Evolutionary conservation across 495 filamentous ascomycete species (phyloP).

Genomic region (Aspergillus sparsus): DNA sequence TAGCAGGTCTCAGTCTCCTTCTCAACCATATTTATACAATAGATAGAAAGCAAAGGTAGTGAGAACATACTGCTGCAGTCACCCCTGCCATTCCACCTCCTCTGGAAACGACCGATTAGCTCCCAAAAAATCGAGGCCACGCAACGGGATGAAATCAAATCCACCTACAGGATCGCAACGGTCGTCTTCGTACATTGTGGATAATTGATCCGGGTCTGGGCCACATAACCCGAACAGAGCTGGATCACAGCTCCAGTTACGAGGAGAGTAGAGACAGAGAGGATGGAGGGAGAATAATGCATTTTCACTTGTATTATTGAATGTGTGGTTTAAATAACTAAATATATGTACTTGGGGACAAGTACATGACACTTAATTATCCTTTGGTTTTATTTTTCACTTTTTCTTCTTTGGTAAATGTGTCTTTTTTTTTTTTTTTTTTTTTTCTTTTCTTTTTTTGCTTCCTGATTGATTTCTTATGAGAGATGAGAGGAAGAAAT

Average conservation of each 20-base stretch:
- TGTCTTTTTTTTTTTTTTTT: too few relatives aligned
- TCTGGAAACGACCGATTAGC: slow-evolving; percentile 17
- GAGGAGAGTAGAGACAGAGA: neutral
- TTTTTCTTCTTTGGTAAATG: too few relatives aligned
- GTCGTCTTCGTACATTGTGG: slow-evolving; percentile 40
- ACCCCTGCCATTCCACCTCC: slow-evolving; percentile 62
- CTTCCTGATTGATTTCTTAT: too few relatives aligned
- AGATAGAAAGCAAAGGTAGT: neutral
- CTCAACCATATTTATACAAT: neutral
- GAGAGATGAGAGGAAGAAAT: too few relatives aligned
- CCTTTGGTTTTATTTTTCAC: too few relatives aligned
- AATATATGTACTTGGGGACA: neutral
- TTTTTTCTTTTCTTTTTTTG: too few relatives aligned
- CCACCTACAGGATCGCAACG: slow-evolving; percentile 40
- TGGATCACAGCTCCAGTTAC: slow-evolving; percentile 15
- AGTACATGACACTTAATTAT: neutral
- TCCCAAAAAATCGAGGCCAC: neutral
- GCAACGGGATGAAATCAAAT: neutral
- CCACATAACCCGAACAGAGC: slow-evolving; percentile 25
- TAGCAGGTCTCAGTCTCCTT: neutral
- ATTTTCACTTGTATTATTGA: slow-evolving; percentile 2
- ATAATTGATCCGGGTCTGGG: slow-evolving; percentile 20
- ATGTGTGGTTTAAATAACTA: neutral
- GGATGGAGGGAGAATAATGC: slow-evolving; percentile 4
- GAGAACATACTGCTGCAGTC: slow-evolving; percentile 60